phyloP scores from a whole-genome alignment of 257 asterid species.

The Plectranthus barbatus region DNA sequence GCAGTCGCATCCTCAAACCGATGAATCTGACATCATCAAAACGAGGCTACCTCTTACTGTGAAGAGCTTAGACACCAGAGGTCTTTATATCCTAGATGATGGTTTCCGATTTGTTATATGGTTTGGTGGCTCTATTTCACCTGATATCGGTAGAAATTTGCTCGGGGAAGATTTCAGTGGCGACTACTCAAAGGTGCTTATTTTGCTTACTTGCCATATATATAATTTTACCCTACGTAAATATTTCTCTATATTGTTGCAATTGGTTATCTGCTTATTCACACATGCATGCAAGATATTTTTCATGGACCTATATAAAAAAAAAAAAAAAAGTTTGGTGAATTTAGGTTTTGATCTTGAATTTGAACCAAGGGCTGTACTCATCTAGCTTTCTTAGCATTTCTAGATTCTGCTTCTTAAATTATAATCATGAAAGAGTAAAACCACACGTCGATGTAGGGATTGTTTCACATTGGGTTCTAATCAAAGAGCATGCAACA shows the following conservation, averaged over 20 bases:
- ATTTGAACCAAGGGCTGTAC: no score
- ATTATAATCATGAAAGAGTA: no score
- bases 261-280: not conserved
- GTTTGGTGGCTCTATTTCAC: constrained; percentile 74
- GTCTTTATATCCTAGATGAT: constrained; percentile 73
- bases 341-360: no score
- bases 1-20: constrained; percentile 34
- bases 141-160: constrained; percentile 59
- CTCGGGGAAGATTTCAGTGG: constrained; percentile 60
- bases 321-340: no score
- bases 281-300: no score
- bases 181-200: constrained; percentile 73
- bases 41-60: constrained; percentile 60
- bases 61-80: constrained; percentile 73
- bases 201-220: not conserved
- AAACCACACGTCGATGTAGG: no score
- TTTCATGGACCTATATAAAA: no score
- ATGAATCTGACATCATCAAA: constrained; percentile 37
- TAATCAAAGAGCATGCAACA: not conserved
- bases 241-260: not conserved
- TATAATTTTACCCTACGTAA: not conserved
- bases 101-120: constrained; percentile 79
- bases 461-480: no score
- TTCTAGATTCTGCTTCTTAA: no score
- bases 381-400: no score